Conservation (phyloP, 225 moss, liverwort and hornwort genomes). For the Marchantia polymorpha region DNA sequence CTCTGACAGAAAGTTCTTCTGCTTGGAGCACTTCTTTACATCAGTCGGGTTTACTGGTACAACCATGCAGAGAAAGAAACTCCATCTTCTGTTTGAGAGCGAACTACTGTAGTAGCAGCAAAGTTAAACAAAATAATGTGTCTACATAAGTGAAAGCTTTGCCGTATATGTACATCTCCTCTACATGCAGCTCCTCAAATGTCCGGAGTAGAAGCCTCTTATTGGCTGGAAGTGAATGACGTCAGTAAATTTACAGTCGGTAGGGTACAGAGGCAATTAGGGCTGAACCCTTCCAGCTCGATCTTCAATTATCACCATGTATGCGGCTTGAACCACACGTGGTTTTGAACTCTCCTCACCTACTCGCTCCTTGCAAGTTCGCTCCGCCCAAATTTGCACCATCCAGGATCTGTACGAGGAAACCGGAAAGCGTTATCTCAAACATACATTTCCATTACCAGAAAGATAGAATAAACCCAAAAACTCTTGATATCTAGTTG, state of each 20-base stretch:
- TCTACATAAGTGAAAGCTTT: conserved; percentile 7
- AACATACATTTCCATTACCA: background rate
- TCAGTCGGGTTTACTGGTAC: background rate
- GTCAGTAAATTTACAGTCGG: conserved; percentile 3
- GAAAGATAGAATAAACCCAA: background rate
- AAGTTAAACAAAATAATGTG: background rate
- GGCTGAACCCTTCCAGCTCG: background rate
- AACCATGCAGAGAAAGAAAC: background rate
- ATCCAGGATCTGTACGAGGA: conserved; percentile 54
- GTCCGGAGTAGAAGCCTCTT: conserved; percentile 1
- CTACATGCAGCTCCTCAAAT: background rate
- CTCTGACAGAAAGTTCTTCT: background rate
- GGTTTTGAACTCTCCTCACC: conserved; percentile 20
- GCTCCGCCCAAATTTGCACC: conserved; percentile 81
- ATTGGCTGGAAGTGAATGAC: background rate
- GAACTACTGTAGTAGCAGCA: background rate
- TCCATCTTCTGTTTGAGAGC: background rate
- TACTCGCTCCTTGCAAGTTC: conserved; percentile 78
- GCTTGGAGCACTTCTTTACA: background rate
- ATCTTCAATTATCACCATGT: background rate
- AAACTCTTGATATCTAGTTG: background rate
- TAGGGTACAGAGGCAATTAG: background rate
- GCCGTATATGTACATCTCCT: conserved; percentile 18
- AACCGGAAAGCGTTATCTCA: background rate
- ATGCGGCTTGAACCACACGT: background rate